phyloP scores from a whole-genome alignment of 2,329 filamentous ascomycete genomes.

The Claviceps capensis region DNA sequence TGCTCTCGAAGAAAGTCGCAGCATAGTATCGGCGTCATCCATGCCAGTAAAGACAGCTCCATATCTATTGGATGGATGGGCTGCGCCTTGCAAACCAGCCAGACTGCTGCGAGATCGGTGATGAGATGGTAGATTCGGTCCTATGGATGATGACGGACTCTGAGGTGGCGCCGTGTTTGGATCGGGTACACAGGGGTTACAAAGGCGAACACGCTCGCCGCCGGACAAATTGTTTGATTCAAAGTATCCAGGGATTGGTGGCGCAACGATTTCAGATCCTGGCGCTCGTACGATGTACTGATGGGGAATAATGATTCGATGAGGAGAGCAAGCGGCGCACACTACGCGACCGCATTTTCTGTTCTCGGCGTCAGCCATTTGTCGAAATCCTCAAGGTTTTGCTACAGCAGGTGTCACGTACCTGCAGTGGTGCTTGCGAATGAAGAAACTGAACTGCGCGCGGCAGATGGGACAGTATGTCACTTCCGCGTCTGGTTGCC shows the following conservation, averaged over 20 bases:
- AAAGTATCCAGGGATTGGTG: conserved; percentile 23
- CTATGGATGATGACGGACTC: conserved; percentile 21
- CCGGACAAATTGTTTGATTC: conserved; percentile 34
- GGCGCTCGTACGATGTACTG: conserved; percentile 83
- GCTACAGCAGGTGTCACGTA: conserved; percentile 16
- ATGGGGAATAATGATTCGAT: conserved; percentile 86
- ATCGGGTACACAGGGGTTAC: conserved; percentile 49
- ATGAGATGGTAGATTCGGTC: conserved; percentile 23
- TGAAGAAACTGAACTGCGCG: conserved; percentile 68
- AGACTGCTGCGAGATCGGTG: conserved; percentile 32
- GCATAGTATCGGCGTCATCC: conserved; percentile 21
- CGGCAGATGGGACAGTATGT: conserved; percentile 74
- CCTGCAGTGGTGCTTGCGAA: conserved; percentile 88
- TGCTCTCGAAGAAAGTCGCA: conserved; percentile 19
- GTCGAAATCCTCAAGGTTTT: not conserved
- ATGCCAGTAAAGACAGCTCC: conserved; percentile 23
- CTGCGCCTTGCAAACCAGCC: conserved; percentile 17
- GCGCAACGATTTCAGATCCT: conserved; percentile 25
- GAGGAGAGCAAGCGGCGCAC: conserved; percentile 78
- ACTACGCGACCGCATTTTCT: conserved; percentile 90
- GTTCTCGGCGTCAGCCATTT: conserved; percentile 6
- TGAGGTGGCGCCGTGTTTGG: conserved; percentile 44
- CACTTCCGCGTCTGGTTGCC: conserved; percentile 82
- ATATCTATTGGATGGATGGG: conserved; percentile 18
- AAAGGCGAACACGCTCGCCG: conserved; percentile 44